Evolutionary conservation across 2,329 filamentous ascomycete genomes (phyloP).

Genomic region (Fusarium sp.): DNA sequence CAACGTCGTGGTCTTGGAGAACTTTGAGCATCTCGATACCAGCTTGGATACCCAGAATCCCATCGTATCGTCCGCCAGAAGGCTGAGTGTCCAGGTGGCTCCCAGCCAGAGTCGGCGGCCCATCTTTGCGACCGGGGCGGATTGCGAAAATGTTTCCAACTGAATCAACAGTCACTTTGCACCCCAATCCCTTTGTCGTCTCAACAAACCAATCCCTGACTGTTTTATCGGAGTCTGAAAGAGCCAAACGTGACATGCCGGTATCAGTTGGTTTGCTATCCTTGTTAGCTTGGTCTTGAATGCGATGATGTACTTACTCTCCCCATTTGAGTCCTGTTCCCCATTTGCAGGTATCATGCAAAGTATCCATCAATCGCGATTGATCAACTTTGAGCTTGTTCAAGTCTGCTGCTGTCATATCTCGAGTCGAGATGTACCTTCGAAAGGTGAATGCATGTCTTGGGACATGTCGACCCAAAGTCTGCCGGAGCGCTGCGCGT

Average conservation of each 20-base stretch:
- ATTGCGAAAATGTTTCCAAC: slow-evolving; percentile 88
- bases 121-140: slow-evolving; percentile 69
- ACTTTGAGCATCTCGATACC: slow-evolving; percentile 78
- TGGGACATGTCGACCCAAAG: neutral
- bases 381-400: slow-evolving; percentile 38
- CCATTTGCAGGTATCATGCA: slow-evolving; percentile 41
- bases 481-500: neutral
- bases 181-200: slow-evolving; percentile 72
- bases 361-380: slow-evolving; percentile 37
- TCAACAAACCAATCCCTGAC: slow-evolving; percentile 81
- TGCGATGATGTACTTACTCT: slow-evolving; percentile 6
- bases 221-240: slow-evolving; percentile 77
- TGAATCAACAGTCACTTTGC: slow-evolving; percentile 73
- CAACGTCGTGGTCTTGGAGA: slow-evolving; percentile 73
- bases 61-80: slow-evolving; percentile 76
- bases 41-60: slow-evolving; percentile 79
- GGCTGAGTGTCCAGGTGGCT: slow-evolving; percentile 77
- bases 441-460: neutral
- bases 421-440: slow-evolving; percentile 34
- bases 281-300: neutral
- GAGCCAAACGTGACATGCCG: slow-evolving; percentile 80
- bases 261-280: slow-evolving; percentile 62
- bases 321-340: slow-evolving; percentile 41
- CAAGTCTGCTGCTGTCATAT: slow-evolving; percentile 36
- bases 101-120: slow-evolving; percentile 74